phyloP scores from a whole-genome alignment of 495 filamentous ascomycete genomes.

The Penicillium daleae region DNA sequence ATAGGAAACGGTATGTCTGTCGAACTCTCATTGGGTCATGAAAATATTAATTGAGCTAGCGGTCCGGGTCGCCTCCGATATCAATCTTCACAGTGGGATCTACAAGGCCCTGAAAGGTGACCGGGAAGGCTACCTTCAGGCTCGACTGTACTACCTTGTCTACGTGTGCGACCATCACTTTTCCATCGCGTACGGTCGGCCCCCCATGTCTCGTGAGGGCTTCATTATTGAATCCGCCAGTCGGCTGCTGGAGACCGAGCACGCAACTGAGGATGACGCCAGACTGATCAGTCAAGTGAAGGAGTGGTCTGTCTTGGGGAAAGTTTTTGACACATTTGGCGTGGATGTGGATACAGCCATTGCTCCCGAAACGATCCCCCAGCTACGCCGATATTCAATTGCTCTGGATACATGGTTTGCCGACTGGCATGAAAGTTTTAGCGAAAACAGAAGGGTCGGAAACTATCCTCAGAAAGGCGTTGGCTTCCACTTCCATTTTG shows the following conservation, averaged over 20 bases:
- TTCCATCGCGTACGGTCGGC: slow-evolving; percentile 38
- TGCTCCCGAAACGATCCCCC: slow-evolving; percentile 23
- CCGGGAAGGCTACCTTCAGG: slow-evolving; percentile 32
- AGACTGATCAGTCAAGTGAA: slow-evolving; percentile 43
- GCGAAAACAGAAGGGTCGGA: slow-evolving; percentile 29
- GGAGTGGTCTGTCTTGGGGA: slow-evolving; percentile 35
- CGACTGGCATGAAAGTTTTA: slow-evolving; percentile 37
- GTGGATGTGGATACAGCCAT: slow-evolving; percentile 41
- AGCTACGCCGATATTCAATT: slow-evolving; percentile 33
- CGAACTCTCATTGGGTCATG: neutral
- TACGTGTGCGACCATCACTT: slow-evolving; percentile 47
- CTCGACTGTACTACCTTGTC: slow-evolving; percentile 40
- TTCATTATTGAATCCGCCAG: slow-evolving; percentile 29
- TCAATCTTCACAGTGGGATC: slow-evolving; percentile 38
- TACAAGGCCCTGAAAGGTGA: slow-evolving; percentile 34
- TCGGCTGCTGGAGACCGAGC: slow-evolving; percentile 29
- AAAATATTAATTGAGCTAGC: slow-evolving; percentile 26
- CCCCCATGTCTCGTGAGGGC: slow-evolving; percentile 40
- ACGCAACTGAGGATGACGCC: slow-evolving; percentile 40
- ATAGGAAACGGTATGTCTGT: slow-evolving; percentile 31
- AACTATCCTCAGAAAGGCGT: slow-evolving; percentile 39
- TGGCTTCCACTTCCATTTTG: slow-evolving; percentile 37
- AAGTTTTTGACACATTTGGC: slow-evolving; percentile 45
- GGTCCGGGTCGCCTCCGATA: slow-evolving; percentile 34
- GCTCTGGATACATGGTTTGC: slow-evolving; percentile 38